Evolutionary conservation across 2,329 filamentous ascomycete species (phyloP).

Genomic region (Neospermospora avenae): DNA sequence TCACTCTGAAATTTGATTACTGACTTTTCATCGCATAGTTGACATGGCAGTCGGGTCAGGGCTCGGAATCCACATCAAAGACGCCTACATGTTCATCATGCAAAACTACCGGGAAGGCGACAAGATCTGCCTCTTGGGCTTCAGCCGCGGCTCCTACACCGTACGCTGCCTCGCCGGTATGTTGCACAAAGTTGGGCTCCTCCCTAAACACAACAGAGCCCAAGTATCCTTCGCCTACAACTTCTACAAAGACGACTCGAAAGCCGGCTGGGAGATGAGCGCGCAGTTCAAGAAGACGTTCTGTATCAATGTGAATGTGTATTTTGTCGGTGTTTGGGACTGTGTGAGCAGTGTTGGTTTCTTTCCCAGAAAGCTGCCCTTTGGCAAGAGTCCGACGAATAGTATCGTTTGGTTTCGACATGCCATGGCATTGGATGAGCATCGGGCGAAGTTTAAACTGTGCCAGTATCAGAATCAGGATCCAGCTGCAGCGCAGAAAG

Average conservation of each 20-base stretch:
- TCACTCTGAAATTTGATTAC: neutral
- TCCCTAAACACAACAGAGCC: slow-evolving; percentile 56
- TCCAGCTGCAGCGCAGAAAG: slow-evolving; percentile 11
- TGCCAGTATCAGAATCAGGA: slow-evolving; percentile 38
- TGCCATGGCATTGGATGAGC: slow-evolving; percentile 44
- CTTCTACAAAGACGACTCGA: slow-evolving; percentile 42
- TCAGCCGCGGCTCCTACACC: slow-evolving; percentile 49
- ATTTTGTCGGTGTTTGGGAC: slow-evolving; percentile 44
- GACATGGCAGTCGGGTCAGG: slow-evolving; percentile 43
- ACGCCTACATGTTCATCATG: slow-evolving; percentile 46
- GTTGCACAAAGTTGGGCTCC: slow-evolving; percentile 42
- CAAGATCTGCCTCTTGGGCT: slow-evolving; percentile 47
- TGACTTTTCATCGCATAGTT: neutral
- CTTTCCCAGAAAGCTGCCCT: slow-evolving; percentile 38
- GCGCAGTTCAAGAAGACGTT: slow-evolving; percentile 44
- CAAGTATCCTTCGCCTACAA: slow-evolving; percentile 43
- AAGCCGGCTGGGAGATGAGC: slow-evolving; percentile 40
- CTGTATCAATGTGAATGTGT: slow-evolving; percentile 41
- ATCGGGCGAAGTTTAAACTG: slow-evolving; percentile 43
- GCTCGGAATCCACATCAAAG: slow-evolving; percentile 41
- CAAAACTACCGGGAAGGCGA: slow-evolving; percentile 46
- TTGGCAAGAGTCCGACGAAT: slow-evolving; percentile 39
- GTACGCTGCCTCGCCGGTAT: slow-evolving; percentile 46
- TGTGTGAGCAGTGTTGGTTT: slow-evolving; percentile 42
- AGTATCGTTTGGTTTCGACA: slow-evolving; percentile 40